A percentile compares a stretch with the other conserved stretches of the same genome.
Evolutionary conservation across 495 filamentous ascomycete genomes (phyloP).

Genomic region (Aspergillus indologenus): DNA sequence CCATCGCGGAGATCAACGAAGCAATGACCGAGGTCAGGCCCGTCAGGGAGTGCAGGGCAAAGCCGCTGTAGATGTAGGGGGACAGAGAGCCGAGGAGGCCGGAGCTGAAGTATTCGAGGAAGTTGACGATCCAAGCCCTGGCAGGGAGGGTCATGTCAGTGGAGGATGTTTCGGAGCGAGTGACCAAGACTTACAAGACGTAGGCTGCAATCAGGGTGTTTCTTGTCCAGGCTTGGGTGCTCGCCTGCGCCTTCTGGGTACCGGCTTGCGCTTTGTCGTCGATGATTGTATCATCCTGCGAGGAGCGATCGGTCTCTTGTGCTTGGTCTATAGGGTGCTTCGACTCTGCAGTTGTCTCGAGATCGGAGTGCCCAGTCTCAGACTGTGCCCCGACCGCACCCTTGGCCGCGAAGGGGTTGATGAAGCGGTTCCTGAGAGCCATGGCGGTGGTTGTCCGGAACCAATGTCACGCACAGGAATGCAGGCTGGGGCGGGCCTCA

Average conservation of each 20-base stretch:
- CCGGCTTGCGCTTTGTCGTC: constrained; percentile 10
- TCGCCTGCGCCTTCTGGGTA: constrained; percentile 20
- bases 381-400: too few relatives aligned
- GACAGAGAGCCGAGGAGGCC: constrained; percentile 14
- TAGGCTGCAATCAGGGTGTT: constrained; percentile 16
- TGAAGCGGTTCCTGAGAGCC: too few relatives aligned
- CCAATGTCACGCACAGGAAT: too few relatives aligned
- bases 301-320: too few relatives aligned
- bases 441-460: too few relatives aligned
- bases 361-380: too few relatives aligned
- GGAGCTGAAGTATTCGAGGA: constrained; percentile 13
- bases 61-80: constrained; percentile 29
- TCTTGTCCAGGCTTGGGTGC: constrained; percentile 19
- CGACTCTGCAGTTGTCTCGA: too few relatives aligned
- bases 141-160: neutral
- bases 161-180: neutral
- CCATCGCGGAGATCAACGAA: constrained; percentile 54
- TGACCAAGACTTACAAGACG: constrained; percentile 13
- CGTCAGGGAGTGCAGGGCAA: constrained; percentile 30
- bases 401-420: too few relatives aligned
- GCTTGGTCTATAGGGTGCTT: too few relatives aligned
- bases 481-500: too few relatives aligned
- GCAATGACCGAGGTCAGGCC: constrained; percentile 32
- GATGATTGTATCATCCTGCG: too few relatives aligned
- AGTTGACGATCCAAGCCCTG: constrained; percentile 21